These are phyloP conservation scores for Pseudonitzschia pungens DNA, from an alignment of 108 stramenopile species.

Conservation along the genomic window DNA sequence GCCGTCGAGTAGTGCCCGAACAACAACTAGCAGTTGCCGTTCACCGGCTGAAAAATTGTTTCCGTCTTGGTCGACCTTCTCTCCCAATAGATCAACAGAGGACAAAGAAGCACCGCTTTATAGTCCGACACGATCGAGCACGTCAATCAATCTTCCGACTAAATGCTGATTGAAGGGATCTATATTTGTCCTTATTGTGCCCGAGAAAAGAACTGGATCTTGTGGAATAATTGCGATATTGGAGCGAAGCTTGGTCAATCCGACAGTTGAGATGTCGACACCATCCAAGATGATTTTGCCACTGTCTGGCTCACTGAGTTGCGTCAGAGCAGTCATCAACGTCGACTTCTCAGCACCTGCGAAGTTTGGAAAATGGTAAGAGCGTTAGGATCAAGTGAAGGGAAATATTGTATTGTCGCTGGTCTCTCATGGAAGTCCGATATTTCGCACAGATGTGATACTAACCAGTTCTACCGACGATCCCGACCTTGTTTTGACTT, in stretches of 20 bases:
- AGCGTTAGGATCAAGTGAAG: background rate
- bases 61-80: conserved; percentile 84
- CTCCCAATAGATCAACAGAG: conserved; percentile 61
- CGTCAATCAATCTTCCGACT: conserved; percentile 64
- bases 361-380: background rate
- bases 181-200: conserved; percentile 88
- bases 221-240: conserved; percentile 94
- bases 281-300: conserved; percentile 90
- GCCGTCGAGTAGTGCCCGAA: conserved; percentile 83
- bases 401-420: too few relatives aligned
- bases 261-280: conserved; percentile 69
- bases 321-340: conserved; percentile 80
- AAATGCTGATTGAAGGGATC: conserved; percentile 83
- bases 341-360: conserved; percentile 85
- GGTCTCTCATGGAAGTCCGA: too few relatives aligned
- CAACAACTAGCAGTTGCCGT: conserved; percentile 95
- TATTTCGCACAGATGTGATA: background rate
- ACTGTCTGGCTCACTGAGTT: conserved; percentile 69
- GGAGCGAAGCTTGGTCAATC: conserved; percentile 74
- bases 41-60: conserved; percentile 93
- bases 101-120: conserved; percentile 4
- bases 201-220: conserved; percentile 93
- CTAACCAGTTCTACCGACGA: conserved; percentile 81
- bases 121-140: conserved; percentile 71
- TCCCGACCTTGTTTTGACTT: conserved; percentile 70